A percentile compares a stretch with the other conserved stretches of the same genome.
These are phyloP conservation scores for Bipolaris gigantea DNA, from an alignment of 2,329 filamentous ascomycete species.

Conservation along the genomic window DNA sequence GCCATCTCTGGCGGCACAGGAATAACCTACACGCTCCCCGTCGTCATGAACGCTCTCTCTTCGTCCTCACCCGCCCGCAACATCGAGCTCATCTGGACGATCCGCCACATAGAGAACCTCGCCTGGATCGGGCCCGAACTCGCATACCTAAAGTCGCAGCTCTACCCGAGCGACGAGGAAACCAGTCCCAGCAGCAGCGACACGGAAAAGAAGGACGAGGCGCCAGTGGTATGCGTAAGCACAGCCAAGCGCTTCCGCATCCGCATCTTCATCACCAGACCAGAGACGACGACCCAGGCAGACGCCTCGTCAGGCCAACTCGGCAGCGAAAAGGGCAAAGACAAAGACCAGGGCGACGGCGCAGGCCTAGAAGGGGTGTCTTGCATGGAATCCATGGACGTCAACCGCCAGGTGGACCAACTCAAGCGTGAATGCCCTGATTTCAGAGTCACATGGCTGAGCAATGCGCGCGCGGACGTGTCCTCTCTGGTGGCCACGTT, in stretches of 20 bases:
- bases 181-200: background rate
- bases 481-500: background rate
- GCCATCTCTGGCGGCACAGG: slow-evolving; percentile 8
- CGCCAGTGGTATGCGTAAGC: background rate
- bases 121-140: slow-evolving; percentile 5
- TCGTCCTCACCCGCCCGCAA: slow-evolving; percentile 1
- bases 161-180: background rate
- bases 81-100: slow-evolving; percentile 8
- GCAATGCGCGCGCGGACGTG: slow-evolving; percentile 4
- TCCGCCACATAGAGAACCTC: slow-evolving; percentile 6
- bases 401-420: slow-evolving; percentile 1
- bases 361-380: background rate
- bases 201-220: slow-evolving; percentile 2
- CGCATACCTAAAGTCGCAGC: slow-evolving; percentile 2
- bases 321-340: background rate
- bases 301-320: no score
- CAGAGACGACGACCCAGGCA: no score
- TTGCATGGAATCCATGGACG: background rate
- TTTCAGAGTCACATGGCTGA: slow-evolving; percentile 7
- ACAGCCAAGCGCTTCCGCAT: slow-evolving; percentile 4
- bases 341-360: background rate
- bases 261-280: slow-evolving; percentile 4
- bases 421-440: background rate
- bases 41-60: slow-evolving; percentile 3
- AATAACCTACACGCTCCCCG: slow-evolving; percentile 5